Base-by-base conservation (phyloP, 371 early-diverging fungal species). In the Mortierella sp. region DNA sequence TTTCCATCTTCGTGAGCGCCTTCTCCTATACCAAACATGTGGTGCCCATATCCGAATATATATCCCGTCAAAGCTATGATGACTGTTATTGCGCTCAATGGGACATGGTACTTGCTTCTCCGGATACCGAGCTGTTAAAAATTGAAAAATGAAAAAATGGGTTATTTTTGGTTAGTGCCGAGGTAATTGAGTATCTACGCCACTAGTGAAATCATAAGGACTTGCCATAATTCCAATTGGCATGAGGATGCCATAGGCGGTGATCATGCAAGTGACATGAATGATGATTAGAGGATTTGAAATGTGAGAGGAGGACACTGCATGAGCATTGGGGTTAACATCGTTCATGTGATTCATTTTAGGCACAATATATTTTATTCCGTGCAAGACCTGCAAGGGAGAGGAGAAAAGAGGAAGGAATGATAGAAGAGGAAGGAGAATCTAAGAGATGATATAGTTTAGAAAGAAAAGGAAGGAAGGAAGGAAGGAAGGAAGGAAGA, bases 211-310 rank as follows among this genome's bases (percentile, higher is more conserved):
- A 15, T 10, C 42, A 22, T 43, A 15, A 26, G 22, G 15, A 68
- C 68, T 64, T 73, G 45, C 79, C 79, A 78, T 73, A 60, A 78
- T 73, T 34, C 69, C 79, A 17, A 78, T 45, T 32, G 79, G 79
- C 73, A 78, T 53, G 26, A 78, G 66, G 49, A 78, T 45, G 32
- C 66, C 79, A 45, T 78, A 78, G 43, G 79, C 73, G 13, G 66
- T 68, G 66, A 78, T 15, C 79, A 78, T 78, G 70, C 68, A 69
- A 12, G 73, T 69, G 45, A 66, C 79, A 73, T 78, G 79, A 54
- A 78, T 78, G 63, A 73, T 64, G 70, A 78, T 78, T 54, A 78
- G 66, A 9, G 79, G 79, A 49, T 78, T 78, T 32, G 62, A 35
- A 29, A 72, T 15, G 35, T 78, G 79, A 2, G 35, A 26, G n/a